Percentiles rank a stretch among this genome's conserved stretches.
Evolutionary conservation across 305 asterid species (phyloP).

Genomic region (Fraxinus albicans): DNA sequence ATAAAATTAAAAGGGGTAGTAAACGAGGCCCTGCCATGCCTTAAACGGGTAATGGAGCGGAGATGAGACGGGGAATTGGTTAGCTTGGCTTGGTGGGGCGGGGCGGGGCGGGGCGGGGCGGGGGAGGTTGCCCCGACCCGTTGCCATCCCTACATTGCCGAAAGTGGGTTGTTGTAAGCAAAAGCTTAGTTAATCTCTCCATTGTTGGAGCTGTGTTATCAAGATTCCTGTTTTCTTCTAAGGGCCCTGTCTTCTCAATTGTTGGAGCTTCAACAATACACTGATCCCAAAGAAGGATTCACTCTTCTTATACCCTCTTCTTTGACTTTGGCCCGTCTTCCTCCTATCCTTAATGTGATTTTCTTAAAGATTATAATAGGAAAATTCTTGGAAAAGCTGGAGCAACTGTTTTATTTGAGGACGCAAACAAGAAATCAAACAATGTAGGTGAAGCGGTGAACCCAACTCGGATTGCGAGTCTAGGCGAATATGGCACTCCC

Average conservation of each 20-base stretch:
- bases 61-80: too few species aligned
- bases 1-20: too few species aligned
- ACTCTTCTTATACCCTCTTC: conserved; percentile 78
- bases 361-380: not conserved
- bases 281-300: conserved; percentile 64
- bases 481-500: conserved; percentile 74
- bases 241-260: conserved; percentile 38
- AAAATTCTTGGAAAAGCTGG: conserved; percentile 41
- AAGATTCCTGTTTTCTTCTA: conserved; percentile 28
- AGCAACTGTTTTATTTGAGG: conserved; percentile 76
- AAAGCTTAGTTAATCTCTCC: conserved; percentile 44
- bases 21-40: too few species aligned
- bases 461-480: conserved; percentile 68
- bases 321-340: conserved; percentile 57
- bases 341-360: not conserved
- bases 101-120: too few species aligned
- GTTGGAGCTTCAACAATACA: conserved; percentile 58
- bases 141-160: too few species aligned
- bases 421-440: conserved; percentile 59
- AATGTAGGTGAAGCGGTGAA: conserved; percentile 75
- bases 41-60: too few species aligned
- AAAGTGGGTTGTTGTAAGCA: not conserved
- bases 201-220: conserved; percentile 34
- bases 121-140: too few species aligned
- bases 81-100: too few species aligned